Base-by-base conservation (phyloP, 23 red algal species). In the Porphyridium purpureum region DNA sequence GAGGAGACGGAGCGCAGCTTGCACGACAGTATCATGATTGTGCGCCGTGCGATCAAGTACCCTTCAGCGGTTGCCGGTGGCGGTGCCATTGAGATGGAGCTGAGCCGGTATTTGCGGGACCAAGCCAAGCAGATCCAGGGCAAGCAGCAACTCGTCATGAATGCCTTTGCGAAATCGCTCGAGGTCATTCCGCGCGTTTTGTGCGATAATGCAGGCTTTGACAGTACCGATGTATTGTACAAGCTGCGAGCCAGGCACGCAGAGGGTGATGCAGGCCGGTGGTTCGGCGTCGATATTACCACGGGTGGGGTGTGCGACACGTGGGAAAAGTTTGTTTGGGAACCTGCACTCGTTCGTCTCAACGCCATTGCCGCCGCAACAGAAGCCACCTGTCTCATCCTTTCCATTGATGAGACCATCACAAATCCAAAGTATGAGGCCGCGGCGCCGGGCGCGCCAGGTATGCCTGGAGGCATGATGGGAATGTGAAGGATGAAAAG, bases 1-100 rank as follows among this genome's bases (percentile, higher is more conserved):
- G 88, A 75, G 46, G 88, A 95, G 48, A 79, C 88, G 21, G 88
- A 95, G 56, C 76, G 88, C 0, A 84, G 78, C 7, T 57, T 95
- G 15, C 88, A 95, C 50, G 88, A 95, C 60, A 75, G 78, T 5
- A 84, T 95, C 24, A 95, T 95, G 88, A 81, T 95, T 68, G 88
- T 82, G 19, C 73, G 81, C 27, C 61, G 88, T 27, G 75, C 88
- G 5, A 67, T 95, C 29, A 95, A 95, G 64, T 71, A 84, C 53
- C 69, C 88, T 2, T 57, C 62, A 21, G 70, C 77, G 0, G 88
- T 95, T 9, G 64, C 79, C 7, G 88, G 88, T 17, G 88, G 79
- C 35, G 88, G 88, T 30, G 70, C 88, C 7, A 58, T 95, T 21
- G 88, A 95, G 66, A 95, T 95, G 77, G 88, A 95, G 30, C 72